Evolutionary conservation across 305 asterid genomes (phyloP).

Genomic region (Fraxinus dipetala): DNA sequence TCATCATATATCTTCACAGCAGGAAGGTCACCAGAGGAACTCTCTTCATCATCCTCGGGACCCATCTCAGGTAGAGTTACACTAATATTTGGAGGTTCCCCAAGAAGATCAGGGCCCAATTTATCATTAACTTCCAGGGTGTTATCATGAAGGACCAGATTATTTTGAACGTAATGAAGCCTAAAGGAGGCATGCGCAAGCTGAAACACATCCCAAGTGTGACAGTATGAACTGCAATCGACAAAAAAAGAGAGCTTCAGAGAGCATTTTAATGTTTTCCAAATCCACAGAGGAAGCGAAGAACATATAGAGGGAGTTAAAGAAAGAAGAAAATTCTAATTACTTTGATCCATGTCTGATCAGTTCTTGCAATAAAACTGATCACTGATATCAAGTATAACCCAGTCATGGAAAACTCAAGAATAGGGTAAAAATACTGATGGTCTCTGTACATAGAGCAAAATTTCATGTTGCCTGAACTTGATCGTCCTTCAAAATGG

Average conservation of each 20-base stretch:
- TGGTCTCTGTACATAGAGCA: not conserved
- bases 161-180: slow-evolving; percentile 67
- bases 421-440: not conserved
- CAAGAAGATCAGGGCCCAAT: slow-evolving; percentile 65
- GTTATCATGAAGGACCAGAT: slow-evolving; percentile 42
- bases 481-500: not conserved
- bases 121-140: slow-evolving; percentile 37
- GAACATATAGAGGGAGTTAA: not conserved
- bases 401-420: not conserved
- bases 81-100: slow-evolving; percentile 74
- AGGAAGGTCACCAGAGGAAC: slow-evolving; percentile 62
- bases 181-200: slow-evolving; percentile 86
- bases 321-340: not conserved
- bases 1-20: slow-evolving; percentile 91
- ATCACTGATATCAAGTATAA: not conserved
- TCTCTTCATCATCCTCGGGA: slow-evolving; percentile 79
- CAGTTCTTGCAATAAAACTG: not conserved
- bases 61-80: slow-evolving; percentile 61
- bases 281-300: not conserved
- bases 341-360: not conserved
- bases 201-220: slow-evolving; percentile 95
- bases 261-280: not conserved
- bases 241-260: slow-evolving; percentile 14
- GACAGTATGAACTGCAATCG: slow-evolving; percentile 74
- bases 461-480: not conserved